Evolutionary conservation across 2,329 filamentous ascomycete species (phyloP).

Genomic region (Fusarium begoniae): DNA sequence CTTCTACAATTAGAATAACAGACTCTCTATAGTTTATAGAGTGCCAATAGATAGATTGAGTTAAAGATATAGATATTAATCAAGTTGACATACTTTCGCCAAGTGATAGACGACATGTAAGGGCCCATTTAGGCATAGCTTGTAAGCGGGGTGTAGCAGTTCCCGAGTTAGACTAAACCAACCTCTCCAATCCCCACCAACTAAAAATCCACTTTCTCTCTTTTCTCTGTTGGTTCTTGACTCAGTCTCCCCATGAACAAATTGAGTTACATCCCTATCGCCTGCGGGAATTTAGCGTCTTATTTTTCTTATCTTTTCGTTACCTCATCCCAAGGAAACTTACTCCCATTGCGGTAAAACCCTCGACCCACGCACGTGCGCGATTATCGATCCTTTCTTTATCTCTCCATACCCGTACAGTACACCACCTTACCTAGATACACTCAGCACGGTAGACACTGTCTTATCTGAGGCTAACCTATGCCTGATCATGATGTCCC

Average conservation of each 20-base stretch:
- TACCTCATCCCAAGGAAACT: slow-evolving; percentile 13
- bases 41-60: too few relatives aligned
- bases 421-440: not conserved
- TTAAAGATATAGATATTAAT: not conserved
- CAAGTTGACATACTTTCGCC: not conserved
- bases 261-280: not conserved
- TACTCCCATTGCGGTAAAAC: not conserved
- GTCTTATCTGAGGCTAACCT: slow-evolving; percentile 2
- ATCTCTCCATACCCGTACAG: not conserved
- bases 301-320: slow-evolving; percentile 22
- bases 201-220: not conserved
- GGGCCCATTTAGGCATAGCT: not conserved
- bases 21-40: accelerated
- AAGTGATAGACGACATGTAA: not conserved
- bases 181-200: slow-evolving; percentile 1
- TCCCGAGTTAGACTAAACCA: not conserved
- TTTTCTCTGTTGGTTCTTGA: not conserved
- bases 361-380: slow-evolving; percentile 14
- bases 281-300: not conserved
- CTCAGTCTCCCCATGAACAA: not conserved
- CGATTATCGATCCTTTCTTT: slow-evolving; percentile 23
- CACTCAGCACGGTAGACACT: not conserved
- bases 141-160: slow-evolving; percentile 9
- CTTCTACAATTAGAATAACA: accelerated
- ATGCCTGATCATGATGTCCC: slow-evolving; percentile 21